Evolutionary conservation across 495 filamentous ascomycete species (phyloP).

Genomic region (Hypoxylon cercidicola): DNA sequence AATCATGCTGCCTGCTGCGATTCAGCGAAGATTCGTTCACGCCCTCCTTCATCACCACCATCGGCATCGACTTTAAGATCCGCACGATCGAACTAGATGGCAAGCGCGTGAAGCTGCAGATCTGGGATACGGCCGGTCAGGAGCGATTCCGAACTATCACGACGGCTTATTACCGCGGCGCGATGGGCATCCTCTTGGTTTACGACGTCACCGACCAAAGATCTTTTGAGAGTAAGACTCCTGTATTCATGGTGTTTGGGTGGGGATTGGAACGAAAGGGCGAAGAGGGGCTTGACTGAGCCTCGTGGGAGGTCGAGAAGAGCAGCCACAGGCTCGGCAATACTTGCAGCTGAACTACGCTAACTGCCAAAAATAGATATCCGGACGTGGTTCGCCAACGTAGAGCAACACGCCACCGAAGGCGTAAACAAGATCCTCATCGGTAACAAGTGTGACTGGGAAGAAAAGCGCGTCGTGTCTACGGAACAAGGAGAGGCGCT

Average conservation of each 20-base stretch:
- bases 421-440: constrained; percentile 99
- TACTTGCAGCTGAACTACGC: not conserved
- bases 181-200: constrained; percentile 97
- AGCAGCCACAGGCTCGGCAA: constrained; percentile 16
- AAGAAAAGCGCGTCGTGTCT: constrained; percentile 94
- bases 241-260: no score
- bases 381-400: constrained; percentile 98
- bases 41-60: constrained; percentile 98
- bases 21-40: constrained; percentile 99
- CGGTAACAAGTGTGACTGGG: constrained; percentile 99
- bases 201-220: constrained; percentile 99
- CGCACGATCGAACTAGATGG: constrained; percentile 97
- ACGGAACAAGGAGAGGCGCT: constrained; percentile 93
- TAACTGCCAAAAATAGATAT: constrained; percentile 72
- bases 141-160: constrained; percentile 99
- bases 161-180: constrained; percentile 97
- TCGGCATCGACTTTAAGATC: constrained; percentile 99
- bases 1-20: constrained; percentile 97
- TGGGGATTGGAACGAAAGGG: no score
- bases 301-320: constrained; percentile 2
- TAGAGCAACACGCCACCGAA: constrained; percentile 98
- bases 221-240: constrained; percentile 88
- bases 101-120: constrained; percentile 98
- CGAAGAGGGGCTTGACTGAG: constrained; percentile 15
- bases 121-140: constrained; percentile 99